Conservation (phyloP, 2,329 filamentous ascomycete genomes). For the Trichoderma koningii region DNA sequence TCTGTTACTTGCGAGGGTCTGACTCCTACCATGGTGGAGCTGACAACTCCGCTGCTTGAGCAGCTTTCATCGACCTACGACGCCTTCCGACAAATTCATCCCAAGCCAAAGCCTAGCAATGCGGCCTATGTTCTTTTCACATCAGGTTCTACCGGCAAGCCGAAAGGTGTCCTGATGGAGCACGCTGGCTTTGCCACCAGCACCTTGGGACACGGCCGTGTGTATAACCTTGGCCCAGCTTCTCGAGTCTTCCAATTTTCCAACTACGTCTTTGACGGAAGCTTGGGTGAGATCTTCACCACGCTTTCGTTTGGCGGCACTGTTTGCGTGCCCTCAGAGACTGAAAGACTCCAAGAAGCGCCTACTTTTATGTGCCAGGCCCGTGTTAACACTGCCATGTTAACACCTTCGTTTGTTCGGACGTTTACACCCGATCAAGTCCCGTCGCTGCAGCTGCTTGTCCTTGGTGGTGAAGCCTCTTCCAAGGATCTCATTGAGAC, state of each 20-base stretch:
- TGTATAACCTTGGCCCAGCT: conserved; percentile 47
- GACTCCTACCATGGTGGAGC: conserved; percentile 8
- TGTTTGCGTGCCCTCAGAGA: conserved; percentile 32
- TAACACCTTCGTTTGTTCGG: conserved; percentile 30
- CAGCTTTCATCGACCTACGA: conserved; percentile 8
- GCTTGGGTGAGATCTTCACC: conserved; percentile 38
- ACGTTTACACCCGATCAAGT: conserved; percentile 28
- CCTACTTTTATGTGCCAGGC: conserved; percentile 24
- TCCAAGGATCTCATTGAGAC: conserved; percentile 19
- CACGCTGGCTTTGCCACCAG: conserved; percentile 58
- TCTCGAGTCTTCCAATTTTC: conserved; percentile 58
- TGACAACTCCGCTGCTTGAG: conserved; percentile 2
- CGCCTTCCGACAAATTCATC: background rate
- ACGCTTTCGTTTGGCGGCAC: conserved; percentile 31
- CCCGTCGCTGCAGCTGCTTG: conserved; percentile 25
- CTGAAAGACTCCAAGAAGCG: conserved; percentile 27
- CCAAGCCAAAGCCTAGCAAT: conserved; percentile 3
- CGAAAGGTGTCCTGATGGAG: conserved; percentile 37
- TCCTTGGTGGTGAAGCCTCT: conserved; percentile 29
- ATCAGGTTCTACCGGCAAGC: conserved; percentile 35
- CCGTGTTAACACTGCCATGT: conserved; percentile 26
- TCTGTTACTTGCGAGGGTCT: conserved; percentile 4
- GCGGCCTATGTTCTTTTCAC: conserved; percentile 36
- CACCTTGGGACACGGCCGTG: conserved; percentile 50
- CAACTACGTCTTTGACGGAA: conserved; percentile 54